A percentile compares a stretch with the other conserved stretches of the same genome.
Conservation (phyloP, 805 yeast species). For the Saccharomycopsis synnaedendra region DNA sequence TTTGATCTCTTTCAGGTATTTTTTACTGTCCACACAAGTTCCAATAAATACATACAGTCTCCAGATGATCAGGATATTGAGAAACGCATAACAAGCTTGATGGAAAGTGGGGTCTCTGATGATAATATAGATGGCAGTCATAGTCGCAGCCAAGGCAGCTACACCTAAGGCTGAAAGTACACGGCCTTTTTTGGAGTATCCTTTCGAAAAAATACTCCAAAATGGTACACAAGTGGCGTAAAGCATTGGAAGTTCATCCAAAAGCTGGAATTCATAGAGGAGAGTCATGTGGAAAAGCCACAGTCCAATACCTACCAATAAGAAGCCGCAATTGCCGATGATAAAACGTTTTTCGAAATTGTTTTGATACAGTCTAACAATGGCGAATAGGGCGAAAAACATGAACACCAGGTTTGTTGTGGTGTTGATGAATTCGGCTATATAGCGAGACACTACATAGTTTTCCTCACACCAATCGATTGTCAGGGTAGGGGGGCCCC, state of each 20-base stretch:
- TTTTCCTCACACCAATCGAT: conserved; percentile 99
- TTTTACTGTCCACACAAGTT: conserved; percentile 1
- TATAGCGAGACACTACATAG: conserved; percentile 72
- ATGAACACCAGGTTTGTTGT: conserved; percentile 57
- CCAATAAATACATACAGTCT: conserved; percentile 43
- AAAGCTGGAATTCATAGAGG: conserved; percentile 74
- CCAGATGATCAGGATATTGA: conserved; percentile 63
- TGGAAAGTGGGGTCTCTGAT: conserved; percentile 80
- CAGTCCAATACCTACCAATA: conserved; percentile 83
- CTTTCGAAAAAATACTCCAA: conserved; percentile 69
- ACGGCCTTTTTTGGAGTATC: conserved; percentile 23
- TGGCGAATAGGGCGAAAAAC: conserved; percentile 49
- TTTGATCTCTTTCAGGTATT: conserved; percentile 11
- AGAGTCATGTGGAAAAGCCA: conserved; percentile 97
- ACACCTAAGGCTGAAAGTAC: conserved; percentile 4
- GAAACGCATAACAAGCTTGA: conserved; percentile 70
- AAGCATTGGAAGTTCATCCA: conserved; percentile 97
- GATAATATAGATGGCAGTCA: conserved; percentile 64
- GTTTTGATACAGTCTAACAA: conserved; percentile 48
- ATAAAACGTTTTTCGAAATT: conserved; percentile 60
- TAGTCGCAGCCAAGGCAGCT: conserved; percentile 30
- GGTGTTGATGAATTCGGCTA: conserved; percentile 88
- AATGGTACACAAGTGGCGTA: conserved; percentile 95
- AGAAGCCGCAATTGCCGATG: conserved; percentile 66
- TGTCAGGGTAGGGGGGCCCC: conserved; percentile 87